Evolutionary conservation across 2,329 filamentous ascomycete genomes (phyloP), one percentile per base, ranked within the genome.

Genomic region (Diplocarpon mali): DNA sequence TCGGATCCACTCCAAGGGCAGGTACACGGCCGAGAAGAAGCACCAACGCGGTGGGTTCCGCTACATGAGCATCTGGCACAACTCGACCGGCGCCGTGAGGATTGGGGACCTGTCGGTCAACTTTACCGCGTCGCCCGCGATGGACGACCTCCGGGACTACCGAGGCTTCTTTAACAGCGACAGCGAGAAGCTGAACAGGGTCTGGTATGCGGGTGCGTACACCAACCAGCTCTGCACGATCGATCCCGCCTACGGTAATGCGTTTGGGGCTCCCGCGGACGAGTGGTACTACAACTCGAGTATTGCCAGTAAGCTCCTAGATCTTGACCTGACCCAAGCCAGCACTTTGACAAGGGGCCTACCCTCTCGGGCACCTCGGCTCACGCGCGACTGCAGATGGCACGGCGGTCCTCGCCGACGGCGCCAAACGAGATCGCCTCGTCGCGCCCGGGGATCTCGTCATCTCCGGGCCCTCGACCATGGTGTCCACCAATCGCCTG

Each of bases 381-480:
- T 38, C 5, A 38, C 10, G 28, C 27, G n/a, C 8, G 31, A 10
- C 9, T 24, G 20, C 20, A 40, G 44, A 50, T 20, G 52, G 52
- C 24, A 44, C 44, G 17, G 45, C 43, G 9, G 35, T 72, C 74
- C 46, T 56, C 40, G 57, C 58, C 1, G 75, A 80, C 55, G 76
- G 75, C 13, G 72, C 73, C 1, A 79, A 79, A 55, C 66, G 76
- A 24, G 76, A 79, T 53, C 67, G 73, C 5, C 61, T 74, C n/a
- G 70, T 80, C 2, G 80, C 75, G 75, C 70, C 76, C 11, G 76
- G 76, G 1, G 77, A 81, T 54, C 75, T 80, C 65, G 67, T 68
- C 3, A 73, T 78, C 47, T 69, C 73, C 5, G 65, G 73, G 0
- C 72, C 75, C 2, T 67, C 65, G 20, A 67, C 76, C 12, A 68